These are phyloP conservation scores for Fusarium sororula DNA, from an alignment of 2,329 filamentous ascomycete genomes.

Conservation along the genomic window DNA sequence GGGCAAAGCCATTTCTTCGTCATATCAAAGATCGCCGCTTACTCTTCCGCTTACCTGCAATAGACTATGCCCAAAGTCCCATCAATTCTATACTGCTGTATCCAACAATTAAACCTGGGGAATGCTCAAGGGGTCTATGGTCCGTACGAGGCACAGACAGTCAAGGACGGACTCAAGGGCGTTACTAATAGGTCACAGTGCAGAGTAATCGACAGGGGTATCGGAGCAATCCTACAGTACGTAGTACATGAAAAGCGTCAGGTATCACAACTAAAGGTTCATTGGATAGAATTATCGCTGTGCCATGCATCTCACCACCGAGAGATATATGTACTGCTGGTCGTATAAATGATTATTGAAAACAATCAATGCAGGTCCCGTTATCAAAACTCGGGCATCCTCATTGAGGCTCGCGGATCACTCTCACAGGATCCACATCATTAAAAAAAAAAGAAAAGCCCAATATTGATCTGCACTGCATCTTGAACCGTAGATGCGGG, in stretches of 20 bases:
- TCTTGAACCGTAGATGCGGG: conserved; percentile 28
- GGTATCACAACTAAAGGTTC: not conserved
- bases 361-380: not conserved
- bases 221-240: conserved; percentile 23
- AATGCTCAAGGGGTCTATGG: conserved; percentile 35
- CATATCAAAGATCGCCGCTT: not conserved
- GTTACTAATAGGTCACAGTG: conserved; percentile 18
- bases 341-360: not conserved
- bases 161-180: conserved; percentile 12
- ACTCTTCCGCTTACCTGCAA: conserved; percentile 7
- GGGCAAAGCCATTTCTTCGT: not conserved
- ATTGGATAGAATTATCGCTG: not conserved
- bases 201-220: conserved; percentile 32
- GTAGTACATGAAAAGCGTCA: conserved; percentile 4
- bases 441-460: conserved; percentile 3
- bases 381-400: not conserved
- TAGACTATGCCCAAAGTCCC: not conserved
- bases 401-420: conserved; percentile 2
- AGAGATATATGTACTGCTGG: not conserved
- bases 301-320: not conserved
- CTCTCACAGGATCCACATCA: conserved; percentile 10
- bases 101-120: conserved; percentile 37
- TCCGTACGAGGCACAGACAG: conserved; percentile 16
- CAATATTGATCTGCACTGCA: conserved; percentile 32
- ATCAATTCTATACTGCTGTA: not conserved